Evolutionary conservation across 1,284 basidiomycete species (phyloP).

Genomic region (Apiotrichum laibachii): DNA sequence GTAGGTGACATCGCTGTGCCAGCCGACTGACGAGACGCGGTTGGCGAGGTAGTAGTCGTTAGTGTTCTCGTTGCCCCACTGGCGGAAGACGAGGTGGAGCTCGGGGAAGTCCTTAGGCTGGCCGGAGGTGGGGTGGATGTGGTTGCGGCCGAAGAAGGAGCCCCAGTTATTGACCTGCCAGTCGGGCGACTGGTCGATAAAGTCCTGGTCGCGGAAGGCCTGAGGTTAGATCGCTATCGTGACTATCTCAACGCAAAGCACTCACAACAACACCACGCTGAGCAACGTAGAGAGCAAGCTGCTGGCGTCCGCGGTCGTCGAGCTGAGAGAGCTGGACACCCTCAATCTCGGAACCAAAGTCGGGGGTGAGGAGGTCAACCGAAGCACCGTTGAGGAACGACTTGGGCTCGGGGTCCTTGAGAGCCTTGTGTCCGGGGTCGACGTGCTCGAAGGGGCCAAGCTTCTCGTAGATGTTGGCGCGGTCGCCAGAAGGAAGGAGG

Average conservation of each 20-base stretch:
- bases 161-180: slow-evolving; percentile 50
- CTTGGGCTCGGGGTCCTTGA: slow-evolving; percentile 62
- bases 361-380: slow-evolving; percentile 62
- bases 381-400: slow-evolving; percentile 62
- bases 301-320: slow-evolving; percentile 47
- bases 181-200: slow-evolving; percentile 49
- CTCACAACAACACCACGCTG: slow-evolving; percentile 63
- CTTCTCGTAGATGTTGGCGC: slow-evolving; percentile 50
- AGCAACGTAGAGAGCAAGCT: slow-evolving; percentile 78
- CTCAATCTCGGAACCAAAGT: slow-evolving; percentile 69
- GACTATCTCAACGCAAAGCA: not conserved
- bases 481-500: slow-evolving; percentile 6
- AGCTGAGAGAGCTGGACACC: slow-evolving; percentile 68
- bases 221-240: not conserved
- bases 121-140: slow-evolving; percentile 60
- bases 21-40: slow-evolving; percentile 63
- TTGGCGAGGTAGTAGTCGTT: slow-evolving; percentile 70
- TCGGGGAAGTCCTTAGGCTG: slow-evolving; percentile 58
- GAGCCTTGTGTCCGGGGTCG: slow-evolving; percentile 68
- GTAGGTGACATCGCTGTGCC: slow-evolving; percentile 65
- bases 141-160: slow-evolving; percentile 59
- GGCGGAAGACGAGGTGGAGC: slow-evolving; percentile 57
- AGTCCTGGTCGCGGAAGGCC: slow-evolving; percentile 51
- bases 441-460: slow-evolving; percentile 68
- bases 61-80: slow-evolving; percentile 53